Percentiles rank a stretch among this genome's conserved stretches.
Evolutionary conservation across 148 eudicot genomes (phyloP).

Genomic region (Rhododendron ovatum): DNA sequence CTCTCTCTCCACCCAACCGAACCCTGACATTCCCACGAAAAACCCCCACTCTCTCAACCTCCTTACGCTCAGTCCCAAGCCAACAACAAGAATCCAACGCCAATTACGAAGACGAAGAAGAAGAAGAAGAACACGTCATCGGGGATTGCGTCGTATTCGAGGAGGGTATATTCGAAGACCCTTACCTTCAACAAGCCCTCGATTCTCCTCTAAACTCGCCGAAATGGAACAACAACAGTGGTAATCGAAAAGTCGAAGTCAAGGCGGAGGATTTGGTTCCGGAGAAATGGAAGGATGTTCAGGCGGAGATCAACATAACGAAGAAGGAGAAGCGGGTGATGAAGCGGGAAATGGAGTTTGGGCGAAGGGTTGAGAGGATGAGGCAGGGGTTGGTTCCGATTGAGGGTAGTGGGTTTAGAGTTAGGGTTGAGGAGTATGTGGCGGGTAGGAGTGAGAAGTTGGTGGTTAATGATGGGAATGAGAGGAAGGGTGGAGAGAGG

Average conservation of each 20-base stretch:
- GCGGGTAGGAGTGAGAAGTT: slow-evolving; percentile 47
- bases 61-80: background rate
- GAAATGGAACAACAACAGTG: background rate
- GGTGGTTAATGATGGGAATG: background rate
- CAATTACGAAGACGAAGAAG: slow-evolving; percentile 27
- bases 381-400: slow-evolving; percentile 38
- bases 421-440: slow-evolving; percentile 23
- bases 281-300: slow-evolving; percentile 57
- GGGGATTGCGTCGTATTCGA: slow-evolving; percentile 87
- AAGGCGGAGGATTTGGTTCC: slow-evolving; percentile 63
- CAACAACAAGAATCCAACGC: slow-evolving; percentile 6
- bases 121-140: slow-evolving; percentile 31
- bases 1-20: background rate
- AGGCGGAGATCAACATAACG: slow-evolving; percentile 57
- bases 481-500: slow-evolving; percentile 10
- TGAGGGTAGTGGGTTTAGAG: slow-evolving; percentile 19
- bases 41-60: background rate
- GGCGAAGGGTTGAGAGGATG: slow-evolving; percentile 42
- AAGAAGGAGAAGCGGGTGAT: slow-evolving; percentile 82
- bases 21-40: background rate
- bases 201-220: background rate
- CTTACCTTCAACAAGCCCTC: slow-evolving; percentile 25
- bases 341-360: slow-evolving; percentile 61
- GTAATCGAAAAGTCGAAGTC: slow-evolving; percentile 4
- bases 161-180: slow-evolving; percentile 81